phyloP scores from a whole-genome alignment of 305 asterid species.

The Stenogyne calaminthoides region DNA sequence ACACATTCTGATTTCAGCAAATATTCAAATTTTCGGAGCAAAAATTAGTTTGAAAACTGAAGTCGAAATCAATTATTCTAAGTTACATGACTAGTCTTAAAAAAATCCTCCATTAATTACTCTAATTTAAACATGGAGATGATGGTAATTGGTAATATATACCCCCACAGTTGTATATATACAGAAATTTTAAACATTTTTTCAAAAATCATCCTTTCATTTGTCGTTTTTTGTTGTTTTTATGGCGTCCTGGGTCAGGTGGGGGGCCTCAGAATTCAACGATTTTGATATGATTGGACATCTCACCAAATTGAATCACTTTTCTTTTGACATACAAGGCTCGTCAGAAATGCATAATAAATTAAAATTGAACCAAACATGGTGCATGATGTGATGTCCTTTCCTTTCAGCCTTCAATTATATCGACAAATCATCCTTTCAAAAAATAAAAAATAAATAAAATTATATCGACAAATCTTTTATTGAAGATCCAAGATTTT shows the following conservation, averaged over 20 bases:
- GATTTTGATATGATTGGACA: constrained; percentile 49
- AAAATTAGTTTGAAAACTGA: too few species aligned
- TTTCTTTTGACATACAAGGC: constrained; percentile 8
- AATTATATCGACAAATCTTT: background rate
- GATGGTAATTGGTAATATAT: too few species aligned
- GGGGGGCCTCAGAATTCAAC: constrained; percentile 26
- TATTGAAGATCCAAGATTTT: too few species aligned
- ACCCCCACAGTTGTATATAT: background rate
- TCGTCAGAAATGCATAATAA: constrained; percentile 29
- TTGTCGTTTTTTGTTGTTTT: constrained; percentile 5
- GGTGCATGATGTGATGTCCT: constrained; percentile 35
- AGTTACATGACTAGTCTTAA: too few species aligned
- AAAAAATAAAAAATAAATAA: too few species aligned
- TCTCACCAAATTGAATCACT: constrained; percentile 21
- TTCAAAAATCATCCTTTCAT: background rate
- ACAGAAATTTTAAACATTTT: background rate
- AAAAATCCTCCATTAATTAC: too few species aligned
- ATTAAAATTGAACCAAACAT: constrained; percentile 36
- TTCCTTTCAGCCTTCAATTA: constrained; percentile 19
- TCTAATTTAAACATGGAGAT: too few species aligned
- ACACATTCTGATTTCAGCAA: too few species aligned
- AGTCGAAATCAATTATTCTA: too few species aligned
- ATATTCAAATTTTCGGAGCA: too few species aligned
- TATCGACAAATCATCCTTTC: background rate
- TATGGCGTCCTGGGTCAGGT: background rate